Conservation (phyloP, 192 early-diverging fungal species). For the Rhizophagus prolifer region DNA sequence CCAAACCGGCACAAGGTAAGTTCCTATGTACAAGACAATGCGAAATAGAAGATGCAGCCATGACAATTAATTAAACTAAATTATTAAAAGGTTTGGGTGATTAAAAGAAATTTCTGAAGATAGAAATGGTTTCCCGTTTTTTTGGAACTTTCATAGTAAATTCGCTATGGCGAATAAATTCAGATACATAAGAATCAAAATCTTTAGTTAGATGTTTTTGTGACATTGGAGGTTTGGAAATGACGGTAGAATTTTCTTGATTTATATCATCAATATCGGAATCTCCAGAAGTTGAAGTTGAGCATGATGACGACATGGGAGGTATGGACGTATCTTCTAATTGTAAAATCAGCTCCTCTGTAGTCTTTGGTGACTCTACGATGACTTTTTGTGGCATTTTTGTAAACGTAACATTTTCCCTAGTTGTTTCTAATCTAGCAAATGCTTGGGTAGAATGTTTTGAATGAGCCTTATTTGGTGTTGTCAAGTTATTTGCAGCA, state of each 20-base stretch:
- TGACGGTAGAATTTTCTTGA: background rate
- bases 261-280: slow-evolving; percentile 3
- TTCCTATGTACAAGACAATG: background rate
- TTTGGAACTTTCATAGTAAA: background rate
- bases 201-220: background rate
- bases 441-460: background rate
- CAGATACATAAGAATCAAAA: background rate
- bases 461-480: background rate
- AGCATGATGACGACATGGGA: background rate
- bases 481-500: background rate
- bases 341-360: background rate
- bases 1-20: background rate
- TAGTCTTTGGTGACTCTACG: background rate
- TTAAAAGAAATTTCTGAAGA: background rate
- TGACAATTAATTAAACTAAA: background rate
- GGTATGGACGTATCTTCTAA: background rate
- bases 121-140: background rate
- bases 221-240: background rate
- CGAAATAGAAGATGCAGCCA: background rate
- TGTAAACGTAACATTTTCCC: background rate
- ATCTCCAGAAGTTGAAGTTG: background rate
- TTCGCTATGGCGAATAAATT: background rate
- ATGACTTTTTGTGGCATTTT: background rate
- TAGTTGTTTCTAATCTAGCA: background rate
- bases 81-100: background rate